Conservation (phyloP, 78 protist genomes). For the Bigelowiella natans region DNA sequence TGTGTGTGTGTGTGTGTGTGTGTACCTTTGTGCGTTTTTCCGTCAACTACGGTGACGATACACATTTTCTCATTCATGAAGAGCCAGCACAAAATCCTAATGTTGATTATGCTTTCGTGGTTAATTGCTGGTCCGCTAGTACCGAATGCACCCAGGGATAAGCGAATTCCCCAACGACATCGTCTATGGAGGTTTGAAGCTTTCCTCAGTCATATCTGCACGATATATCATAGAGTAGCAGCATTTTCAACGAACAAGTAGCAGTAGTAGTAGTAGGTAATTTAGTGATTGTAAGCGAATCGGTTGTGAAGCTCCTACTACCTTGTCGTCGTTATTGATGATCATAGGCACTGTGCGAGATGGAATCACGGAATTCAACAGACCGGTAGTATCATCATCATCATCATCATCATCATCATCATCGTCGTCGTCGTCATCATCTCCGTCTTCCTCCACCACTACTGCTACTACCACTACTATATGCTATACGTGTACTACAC, state of each 20-base stretch:
- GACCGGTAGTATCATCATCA: too few relatives aligned
- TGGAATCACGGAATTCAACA: too few relatives aligned
- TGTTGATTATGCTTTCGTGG: too few relatives aligned
- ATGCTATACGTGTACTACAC: background rate
- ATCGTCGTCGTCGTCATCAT: background rate
- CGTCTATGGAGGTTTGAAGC: slow-evolving; percentile 3
- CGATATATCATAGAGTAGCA: background rate
- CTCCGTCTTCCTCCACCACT: background rate
- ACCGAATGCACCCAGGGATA: slow-evolving; percentile 52
- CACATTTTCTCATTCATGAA: too few relatives aligned
- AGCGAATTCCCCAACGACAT: background rate
- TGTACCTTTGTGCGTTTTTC: too few relatives aligned
- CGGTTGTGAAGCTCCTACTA: too few relatives aligned
- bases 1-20: too few relatives aligned
- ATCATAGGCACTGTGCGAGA: background rate
- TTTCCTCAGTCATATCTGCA: background rate
- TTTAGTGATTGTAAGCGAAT: too few relatives aligned
- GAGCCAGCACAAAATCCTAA: too few relatives aligned
- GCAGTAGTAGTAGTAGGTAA: background rate
- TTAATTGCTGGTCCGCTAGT: slow-evolving; percentile 30
- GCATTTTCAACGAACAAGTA: background rate
- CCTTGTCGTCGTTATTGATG: too few relatives aligned
- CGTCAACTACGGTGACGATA: too few relatives aligned
- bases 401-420: too few relatives aligned
- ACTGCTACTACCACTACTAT: background rate